A percentile compares a stretch with the other conserved stretches of the same genome.
phyloP scores from a whole-genome alignment of 768 basidiomycete species.

The Dendrothele bispora region DNA sequence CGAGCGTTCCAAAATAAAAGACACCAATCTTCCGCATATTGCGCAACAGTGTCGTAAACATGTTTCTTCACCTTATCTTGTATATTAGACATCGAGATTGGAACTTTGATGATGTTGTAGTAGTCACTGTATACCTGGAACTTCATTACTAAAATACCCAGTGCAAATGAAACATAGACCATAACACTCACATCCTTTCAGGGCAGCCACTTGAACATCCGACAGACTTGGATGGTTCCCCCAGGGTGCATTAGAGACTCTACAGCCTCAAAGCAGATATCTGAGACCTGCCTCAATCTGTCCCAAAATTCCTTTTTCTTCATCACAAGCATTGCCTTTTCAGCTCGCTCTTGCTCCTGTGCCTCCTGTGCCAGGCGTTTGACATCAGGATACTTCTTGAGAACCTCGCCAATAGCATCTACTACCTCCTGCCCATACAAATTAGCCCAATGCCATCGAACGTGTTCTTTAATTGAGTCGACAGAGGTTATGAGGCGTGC shows the following conservation, averaged over 20 bases:
- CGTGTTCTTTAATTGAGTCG: slow-evolving; percentile 1
- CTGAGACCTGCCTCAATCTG: neutral
- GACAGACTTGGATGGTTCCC: neutral
- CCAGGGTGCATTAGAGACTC: neutral
- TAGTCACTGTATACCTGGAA: no score
- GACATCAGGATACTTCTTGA: slow-evolving; percentile 4
- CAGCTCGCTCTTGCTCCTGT: neutral
- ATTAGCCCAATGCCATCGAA: slow-evolving; percentile 7
- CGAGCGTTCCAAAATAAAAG: slow-evolving; percentile 8
- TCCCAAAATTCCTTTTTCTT: neutral
- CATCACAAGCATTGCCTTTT: neutral
- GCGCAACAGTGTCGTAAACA: neutral
- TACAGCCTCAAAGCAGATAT: neutral
- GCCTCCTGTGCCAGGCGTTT: neutral
- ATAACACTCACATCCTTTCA: no score
- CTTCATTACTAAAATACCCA: no score
- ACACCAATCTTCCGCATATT: slow-evolving; percentile 5
- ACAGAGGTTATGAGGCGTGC: slow-evolving; percentile 3
- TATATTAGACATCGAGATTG: no score
- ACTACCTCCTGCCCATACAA: slow-evolving; percentile 6
- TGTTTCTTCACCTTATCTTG: no score
- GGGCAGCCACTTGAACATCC: neutral
- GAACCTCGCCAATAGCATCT: neutral
- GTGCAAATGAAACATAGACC: no score
- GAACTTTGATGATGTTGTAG: no score